phyloP scores from a whole-genome alignment of 1,284 basidiomycete genomes.

The Moesziomyces aphidis region DNA sequence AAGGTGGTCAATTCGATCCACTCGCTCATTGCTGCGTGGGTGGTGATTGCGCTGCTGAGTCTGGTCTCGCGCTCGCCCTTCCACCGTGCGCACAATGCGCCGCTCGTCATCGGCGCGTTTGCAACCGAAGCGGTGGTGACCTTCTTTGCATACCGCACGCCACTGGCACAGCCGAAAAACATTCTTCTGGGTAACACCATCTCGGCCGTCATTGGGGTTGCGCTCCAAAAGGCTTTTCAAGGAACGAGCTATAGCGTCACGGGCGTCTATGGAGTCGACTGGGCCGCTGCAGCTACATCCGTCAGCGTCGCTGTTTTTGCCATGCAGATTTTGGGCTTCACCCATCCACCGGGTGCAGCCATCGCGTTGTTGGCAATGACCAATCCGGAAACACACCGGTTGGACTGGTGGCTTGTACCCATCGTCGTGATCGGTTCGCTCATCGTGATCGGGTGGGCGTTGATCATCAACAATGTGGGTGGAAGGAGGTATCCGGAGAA shows the following conservation, averaged over 20 bases:
- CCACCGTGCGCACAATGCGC: constrained; percentile 34
- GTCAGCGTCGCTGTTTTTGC: constrained; percentile 39
- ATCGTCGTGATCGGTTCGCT: constrained; percentile 24
- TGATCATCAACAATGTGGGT: constrained; percentile 60
- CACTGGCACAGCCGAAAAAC: constrained; percentile 57
- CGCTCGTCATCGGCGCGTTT: constrained; percentile 47
- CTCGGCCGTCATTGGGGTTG: constrained; percentile 52
- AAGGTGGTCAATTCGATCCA: constrained; percentile 40
- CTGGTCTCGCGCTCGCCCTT: constrained; percentile 29
- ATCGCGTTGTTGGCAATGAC: constrained; percentile 53
- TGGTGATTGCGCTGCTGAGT: constrained; percentile 25
- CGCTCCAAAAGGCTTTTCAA: constrained; percentile 46
- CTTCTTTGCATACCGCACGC: constrained; percentile 48
- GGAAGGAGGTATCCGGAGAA: constrained; percentile 45
- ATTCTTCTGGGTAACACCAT: constrained; percentile 59
- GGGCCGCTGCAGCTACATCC: constrained; percentile 43
- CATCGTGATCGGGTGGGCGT: constrained; percentile 59
- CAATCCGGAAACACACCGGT: constrained; percentile 21
- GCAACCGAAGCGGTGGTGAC: constrained; percentile 61
- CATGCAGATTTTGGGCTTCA: constrained; percentile 60
- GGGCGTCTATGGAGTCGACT: constrained; percentile 40
- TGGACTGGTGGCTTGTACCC: constrained; percentile 50
- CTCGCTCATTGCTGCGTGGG: constrained; percentile 36
- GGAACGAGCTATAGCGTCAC: constrained; percentile 41
- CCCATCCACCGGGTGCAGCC: constrained; percentile 59